These are phyloP conservation scores for Lipomyces yamanashiensis DNA, from an alignment of 805 yeast genomes.

Conservation along the genomic window DNA sequence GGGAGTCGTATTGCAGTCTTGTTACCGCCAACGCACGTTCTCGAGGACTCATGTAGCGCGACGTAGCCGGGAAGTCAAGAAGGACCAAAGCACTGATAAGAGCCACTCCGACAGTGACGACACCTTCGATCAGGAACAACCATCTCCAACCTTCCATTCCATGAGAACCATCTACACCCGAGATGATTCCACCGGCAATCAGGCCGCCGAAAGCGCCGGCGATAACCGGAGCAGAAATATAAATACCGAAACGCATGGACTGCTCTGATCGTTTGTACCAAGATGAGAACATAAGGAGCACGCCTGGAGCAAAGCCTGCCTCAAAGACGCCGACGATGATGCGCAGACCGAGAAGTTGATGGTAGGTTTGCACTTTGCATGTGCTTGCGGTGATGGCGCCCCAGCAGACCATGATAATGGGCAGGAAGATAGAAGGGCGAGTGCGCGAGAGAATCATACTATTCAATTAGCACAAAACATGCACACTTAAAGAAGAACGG, in stretches of 20 bases:
- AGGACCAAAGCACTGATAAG: slow-evolving; percentile 9
- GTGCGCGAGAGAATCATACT: slow-evolving; percentile 20
- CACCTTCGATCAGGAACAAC: slow-evolving; percentile 52
- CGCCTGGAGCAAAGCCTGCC: slow-evolving; percentile 58
- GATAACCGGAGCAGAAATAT: slow-evolving; percentile 64
- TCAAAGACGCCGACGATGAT: slow-evolving; percentile 50
- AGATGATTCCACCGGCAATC: slow-evolving; percentile 61
- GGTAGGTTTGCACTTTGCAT: slow-evolving; percentile 49
- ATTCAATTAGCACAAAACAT: not conserved
- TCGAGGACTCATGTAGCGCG: slow-evolving; percentile 12
- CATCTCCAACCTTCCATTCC: slow-evolving; percentile 74
- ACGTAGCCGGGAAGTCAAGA: slow-evolving; percentile 26
- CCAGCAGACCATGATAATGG: slow-evolving; percentile 49
- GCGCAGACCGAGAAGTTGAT: slow-evolving; percentile 46
- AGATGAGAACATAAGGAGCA: slow-evolving; percentile 39
- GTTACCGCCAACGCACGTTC: slow-evolving; percentile 22
- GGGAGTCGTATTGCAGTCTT: slow-evolving; percentile 24
- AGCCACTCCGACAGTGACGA: slow-evolving; percentile 20
- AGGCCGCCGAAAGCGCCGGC: slow-evolving; percentile 67
- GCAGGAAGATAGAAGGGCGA: slow-evolving; percentile 40
- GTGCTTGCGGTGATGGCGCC: slow-evolving; percentile 64
- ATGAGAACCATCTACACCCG: slow-evolving; percentile 52
- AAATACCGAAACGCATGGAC: slow-evolving; percentile 62
- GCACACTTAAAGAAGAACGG: slow-evolving; percentile 45
- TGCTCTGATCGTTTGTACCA: slow-evolving; percentile 63